These are phyloP conservation scores for Scedosporium apiospermum DNA, from an alignment of 2,329 filamentous ascomycete species.

Conservation along the genomic window DNA sequence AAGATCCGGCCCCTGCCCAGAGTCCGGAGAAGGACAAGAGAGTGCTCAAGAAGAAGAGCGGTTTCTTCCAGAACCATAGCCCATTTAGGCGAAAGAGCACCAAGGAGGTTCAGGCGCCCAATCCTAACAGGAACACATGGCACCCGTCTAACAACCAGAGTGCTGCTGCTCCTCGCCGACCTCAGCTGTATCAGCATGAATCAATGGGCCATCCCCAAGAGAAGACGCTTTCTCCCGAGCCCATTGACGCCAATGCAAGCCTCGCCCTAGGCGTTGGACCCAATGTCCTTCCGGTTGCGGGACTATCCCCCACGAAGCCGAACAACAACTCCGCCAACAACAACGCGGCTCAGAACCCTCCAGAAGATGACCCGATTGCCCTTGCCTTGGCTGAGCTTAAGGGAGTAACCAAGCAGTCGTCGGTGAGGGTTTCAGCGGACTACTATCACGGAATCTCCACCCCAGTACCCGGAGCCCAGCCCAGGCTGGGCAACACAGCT, in stretches of 20 bases:
- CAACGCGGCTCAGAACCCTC: conserved; percentile 29
- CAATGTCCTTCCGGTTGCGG: conserved; percentile 86
- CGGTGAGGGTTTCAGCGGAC: conserved; percentile 83
- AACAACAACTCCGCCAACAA: conserved; percentile 23
- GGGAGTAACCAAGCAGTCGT: conserved; percentile 71
- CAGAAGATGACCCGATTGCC: conserved; percentile 80
- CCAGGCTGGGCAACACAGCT: conserved; percentile 19
- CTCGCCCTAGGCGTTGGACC: conserved; percentile 90
- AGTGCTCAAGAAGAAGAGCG: conserved; percentile 62
- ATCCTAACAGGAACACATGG: conserved; percentile 51
- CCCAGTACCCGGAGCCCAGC: conserved; percentile 50
- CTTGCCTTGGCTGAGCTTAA: conserved; percentile 88
- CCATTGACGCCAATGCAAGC: conserved; percentile 83
- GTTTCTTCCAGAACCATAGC: conserved; percentile 87
- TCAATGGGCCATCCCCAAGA: conserved; percentile 22
- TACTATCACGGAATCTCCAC: conserved; percentile 89
- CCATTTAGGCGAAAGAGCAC: conserved; percentile 91
- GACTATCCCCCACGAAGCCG: neutral
- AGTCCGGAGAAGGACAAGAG: conserved; percentile 61
- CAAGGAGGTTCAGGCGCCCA: conserved; percentile 47
- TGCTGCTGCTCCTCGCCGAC: conserved; percentile 22
- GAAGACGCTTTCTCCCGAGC: conserved; percentile 61
- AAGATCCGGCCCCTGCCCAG: conserved; percentile 35
- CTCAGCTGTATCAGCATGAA: conserved; percentile 29
- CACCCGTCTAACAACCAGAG: conserved; percentile 26